Evolutionary conservation across 208 protist genomes (phyloP).

Genomic region (Leishmania guyanensis): DNA sequence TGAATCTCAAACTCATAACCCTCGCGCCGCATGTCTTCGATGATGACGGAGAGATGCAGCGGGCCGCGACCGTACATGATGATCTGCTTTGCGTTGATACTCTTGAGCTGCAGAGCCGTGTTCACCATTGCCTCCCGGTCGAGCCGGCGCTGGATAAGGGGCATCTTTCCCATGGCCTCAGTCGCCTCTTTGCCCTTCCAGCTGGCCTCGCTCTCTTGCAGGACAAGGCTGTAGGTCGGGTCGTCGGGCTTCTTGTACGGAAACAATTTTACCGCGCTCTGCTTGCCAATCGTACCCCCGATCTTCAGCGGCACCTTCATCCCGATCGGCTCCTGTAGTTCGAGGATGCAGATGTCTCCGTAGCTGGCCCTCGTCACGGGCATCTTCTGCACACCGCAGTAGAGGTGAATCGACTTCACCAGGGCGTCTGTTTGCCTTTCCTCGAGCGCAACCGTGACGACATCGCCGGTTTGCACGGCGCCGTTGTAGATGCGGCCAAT

Average conservation of each 20-base stretch:
- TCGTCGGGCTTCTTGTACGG: constrained; percentile 94
- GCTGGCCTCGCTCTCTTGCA: constrained; percentile 89
- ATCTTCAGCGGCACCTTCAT: constrained; percentile 91
- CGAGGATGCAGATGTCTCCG: constrained; percentile 88
- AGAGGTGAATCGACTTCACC: constrained; percentile 86
- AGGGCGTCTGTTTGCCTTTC: constrained; percentile 85
- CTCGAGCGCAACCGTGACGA: constrained; percentile 85
- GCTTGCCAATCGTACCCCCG: constrained; percentile 79
- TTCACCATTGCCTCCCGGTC: constrained; percentile 94
- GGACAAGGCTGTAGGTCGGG: constrained; percentile 93
- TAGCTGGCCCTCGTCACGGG: constrained; percentile 61
- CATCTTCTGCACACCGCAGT: constrained; percentile 82
- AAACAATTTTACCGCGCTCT: constrained; percentile 68
- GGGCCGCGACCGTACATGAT: constrained; percentile 95
- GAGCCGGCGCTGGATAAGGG: constrained; percentile 72
- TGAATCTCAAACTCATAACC: constrained; percentile 96
- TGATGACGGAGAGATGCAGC: constrained; percentile 97
- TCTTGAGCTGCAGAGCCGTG: constrained; percentile 84
- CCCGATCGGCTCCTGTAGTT: constrained; percentile 82
- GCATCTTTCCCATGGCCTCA: constrained; percentile 76
- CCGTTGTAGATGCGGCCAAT: constrained; percentile 94
- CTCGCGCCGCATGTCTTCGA: constrained; percentile 98
- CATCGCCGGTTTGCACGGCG: constrained; percentile 81
- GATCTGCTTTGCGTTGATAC: constrained; percentile 50
- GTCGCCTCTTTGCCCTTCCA: constrained; percentile 92